Base-by-base conservation (phyloP, 257 asterid species). In the Solanum gracilifrons region DNA sequence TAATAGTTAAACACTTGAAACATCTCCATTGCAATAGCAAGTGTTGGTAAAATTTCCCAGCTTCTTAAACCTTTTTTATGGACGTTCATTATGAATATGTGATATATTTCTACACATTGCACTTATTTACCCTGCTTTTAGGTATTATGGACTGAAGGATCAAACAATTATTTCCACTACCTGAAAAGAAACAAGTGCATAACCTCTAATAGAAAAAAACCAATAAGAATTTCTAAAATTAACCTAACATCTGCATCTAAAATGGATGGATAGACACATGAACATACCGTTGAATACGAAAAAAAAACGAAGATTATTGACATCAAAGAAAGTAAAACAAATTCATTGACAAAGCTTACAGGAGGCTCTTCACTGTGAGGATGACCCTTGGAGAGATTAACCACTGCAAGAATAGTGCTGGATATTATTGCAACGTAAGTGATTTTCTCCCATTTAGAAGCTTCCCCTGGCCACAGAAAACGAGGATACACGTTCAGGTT, bases 361-460 rank as follows among this genome's bases (percentile, higher is more conserved):
- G 98, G 98, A 85, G 95, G 96, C 77, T 92, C 96, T 0, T 95
- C 95, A 35, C 80, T 48, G 90, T 95, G 99, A 10, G 92, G 91
- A 87, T 96, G 99, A 75, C 98, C 98, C 91, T 95, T 94, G 33
- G 98, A 93, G 68, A 96, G 96, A 89, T 66, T 92, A 87, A 83
- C 85, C 84, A 76, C 15, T 31, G 96, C 74, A 21, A 96, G 94
- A 85, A 85, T 10, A 48, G 93, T 60, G 92, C 98, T 94, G 9
- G 93, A 1, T 27, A 60, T 91, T 31, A 89, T 88, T 76, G 94
- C 99, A 23, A 43, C 86, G 88, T 93, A 94, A 4, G 95, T 83
- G 74, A 96, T 95, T 95, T 95, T 96, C 95, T 96, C 95, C 98
- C 99, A 96, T 86, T 96, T 96, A 23, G 96, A 16, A 79, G 99